Base-by-base conservation (phyloP, 306 rosid genomes). In the Prunus salicina region DNA sequence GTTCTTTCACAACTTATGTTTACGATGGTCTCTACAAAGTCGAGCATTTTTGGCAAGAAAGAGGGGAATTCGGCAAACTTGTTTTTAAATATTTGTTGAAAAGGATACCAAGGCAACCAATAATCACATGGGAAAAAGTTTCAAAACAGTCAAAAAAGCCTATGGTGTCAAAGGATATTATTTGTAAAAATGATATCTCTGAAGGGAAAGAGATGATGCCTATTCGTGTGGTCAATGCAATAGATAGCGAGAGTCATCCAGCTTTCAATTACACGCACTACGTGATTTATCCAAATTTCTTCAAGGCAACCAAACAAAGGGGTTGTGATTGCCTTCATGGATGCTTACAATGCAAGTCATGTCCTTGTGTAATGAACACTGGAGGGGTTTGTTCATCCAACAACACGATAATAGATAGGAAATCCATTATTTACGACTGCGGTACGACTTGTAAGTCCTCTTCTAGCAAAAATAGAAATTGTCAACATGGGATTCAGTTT, bases 21-120 rank as follows among this genome's bases (percentile, higher is more conserved):
- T 86, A 86, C 43, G 81, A 75, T 75, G 89, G 92, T 1, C 28
- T 88, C 79, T 88, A 86, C 58, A 16, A 47, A 0, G 87, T 86
- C 6, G 80, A 34, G 11, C 19, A 24, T 2, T 53, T 27, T 76
- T 14, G 12, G n/a, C 81, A 71, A 49, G 75, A 25, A 49, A 80
- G 78, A 68, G 88, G 87, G 50, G 1, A 38, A 13, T 62, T 5
- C 63, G 87, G 76, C 24, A 85, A 81, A 32, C 78, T 78, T 27
- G 89, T 83, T 5, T 85, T 76, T 78, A 77, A 56, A 24, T 88
- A 81, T 74, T 10, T 1, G 11, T 2, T 88, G 46, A 76, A 19
- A 8, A 88, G 74, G 70, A 67, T 53, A 3, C 1, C 14, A 0
- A 79, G 64, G 14, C 86, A 85, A 55, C 76, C 63, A 57, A 55